Conservation (phyloP, 2,329 filamentous ascomycete genomes). For the Ophiostoma pallidulum region DNA sequence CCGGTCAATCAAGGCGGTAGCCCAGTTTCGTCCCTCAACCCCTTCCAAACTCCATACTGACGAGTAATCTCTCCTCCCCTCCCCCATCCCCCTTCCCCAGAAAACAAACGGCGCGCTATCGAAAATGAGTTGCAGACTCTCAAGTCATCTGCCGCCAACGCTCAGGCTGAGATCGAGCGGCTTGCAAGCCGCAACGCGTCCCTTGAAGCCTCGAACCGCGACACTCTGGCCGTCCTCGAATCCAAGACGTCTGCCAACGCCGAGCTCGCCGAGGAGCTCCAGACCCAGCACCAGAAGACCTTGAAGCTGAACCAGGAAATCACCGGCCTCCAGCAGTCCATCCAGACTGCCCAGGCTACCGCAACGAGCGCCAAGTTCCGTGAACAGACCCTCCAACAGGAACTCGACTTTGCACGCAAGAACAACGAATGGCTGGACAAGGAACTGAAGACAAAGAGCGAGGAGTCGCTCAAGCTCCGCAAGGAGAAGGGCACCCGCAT, state of each 20-base stretch:
- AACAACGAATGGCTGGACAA: conserved; percentile 90
- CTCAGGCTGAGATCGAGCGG: conserved; percentile 64
- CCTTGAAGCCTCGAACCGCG: conserved; percentile 84
- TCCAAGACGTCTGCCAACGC: conserved; percentile 83
- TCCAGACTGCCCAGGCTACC: conserved; percentile 72
- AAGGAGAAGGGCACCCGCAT: conserved; percentile 92
- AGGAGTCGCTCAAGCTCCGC: conserved; percentile 79
- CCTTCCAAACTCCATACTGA: not conserved
- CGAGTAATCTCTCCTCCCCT: too few relatives aligned
- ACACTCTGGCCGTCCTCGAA: conserved; percentile 80
- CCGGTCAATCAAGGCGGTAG: too few relatives aligned
- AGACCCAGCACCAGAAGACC: conserved; percentile 80
- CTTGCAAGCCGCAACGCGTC: conserved; percentile 76
- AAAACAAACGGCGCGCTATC: conserved; percentile 63
- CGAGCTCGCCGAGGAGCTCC: conserved; percentile 73
- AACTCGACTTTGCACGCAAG: conserved; percentile 77
- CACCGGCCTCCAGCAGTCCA: conserved; percentile 68
- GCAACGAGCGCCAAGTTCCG: conserved; percentile 78
- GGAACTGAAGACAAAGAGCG: conserved; percentile 82
- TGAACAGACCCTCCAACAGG: conserved; percentile 82
- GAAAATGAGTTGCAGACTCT: conserved; percentile 74
- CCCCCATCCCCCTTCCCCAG: conserved; percentile 38
- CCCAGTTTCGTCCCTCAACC: too few relatives aligned
- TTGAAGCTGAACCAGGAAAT: conserved; percentile 77
- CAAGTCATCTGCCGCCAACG: conserved; percentile 64